Percentiles rank a stretch among this genome's conserved stretches.
Conservation (phyloP, 805 yeast genomes). For the Starmerella apis region DNA sequence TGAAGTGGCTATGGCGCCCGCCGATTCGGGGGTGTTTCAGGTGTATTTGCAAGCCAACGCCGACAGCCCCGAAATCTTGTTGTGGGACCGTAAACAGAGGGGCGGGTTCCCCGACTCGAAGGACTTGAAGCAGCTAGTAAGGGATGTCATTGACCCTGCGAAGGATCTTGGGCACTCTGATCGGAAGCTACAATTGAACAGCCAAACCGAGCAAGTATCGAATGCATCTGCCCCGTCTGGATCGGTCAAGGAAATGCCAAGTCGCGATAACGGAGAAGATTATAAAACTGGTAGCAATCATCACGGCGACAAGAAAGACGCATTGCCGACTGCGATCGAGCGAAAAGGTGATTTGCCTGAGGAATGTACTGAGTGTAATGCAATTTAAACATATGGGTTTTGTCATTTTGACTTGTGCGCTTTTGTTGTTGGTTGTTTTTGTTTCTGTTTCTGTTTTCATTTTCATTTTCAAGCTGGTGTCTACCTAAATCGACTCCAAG, state of each 20-base stretch:
- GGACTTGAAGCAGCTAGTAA: slow-evolving; percentile 54
- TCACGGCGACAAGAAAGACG: not conserved
- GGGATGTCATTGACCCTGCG: slow-evolving; percentile 49
- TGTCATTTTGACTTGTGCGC: not conserved
- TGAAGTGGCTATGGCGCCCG: slow-evolving; percentile 45
- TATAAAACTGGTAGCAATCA: not conserved
- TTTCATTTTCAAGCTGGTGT: not conserved
- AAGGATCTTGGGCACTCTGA: slow-evolving; percentile 58
- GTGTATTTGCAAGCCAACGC: slow-evolving; percentile 41
- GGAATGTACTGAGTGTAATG: slow-evolving; percentile 4
- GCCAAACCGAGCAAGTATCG: too few relatives aligned
- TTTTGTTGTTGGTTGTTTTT: not conserved
- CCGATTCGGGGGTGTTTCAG: slow-evolving; percentile 46
- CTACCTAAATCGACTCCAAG: too few relatives aligned
- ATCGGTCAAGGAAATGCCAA: too few relatives aligned
- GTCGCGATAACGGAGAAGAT: not conserved
- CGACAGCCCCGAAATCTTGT: slow-evolving; percentile 28
- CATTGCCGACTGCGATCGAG: too few relatives aligned
- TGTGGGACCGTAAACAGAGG: slow-evolving; percentile 53
- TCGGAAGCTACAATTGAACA: slow-evolving; percentile 11
- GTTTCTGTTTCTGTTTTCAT: not conserved
- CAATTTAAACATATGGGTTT: not conserved
- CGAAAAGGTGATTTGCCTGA: not conserved
- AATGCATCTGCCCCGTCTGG: too few relatives aligned
- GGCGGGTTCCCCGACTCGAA: slow-evolving; percentile 81